Evolutionary conservation across 768 basidiomycete genomes (phyloP), one percentile per base, ranked within the genome.

Genomic region (Leccinellum luteum): DNA sequence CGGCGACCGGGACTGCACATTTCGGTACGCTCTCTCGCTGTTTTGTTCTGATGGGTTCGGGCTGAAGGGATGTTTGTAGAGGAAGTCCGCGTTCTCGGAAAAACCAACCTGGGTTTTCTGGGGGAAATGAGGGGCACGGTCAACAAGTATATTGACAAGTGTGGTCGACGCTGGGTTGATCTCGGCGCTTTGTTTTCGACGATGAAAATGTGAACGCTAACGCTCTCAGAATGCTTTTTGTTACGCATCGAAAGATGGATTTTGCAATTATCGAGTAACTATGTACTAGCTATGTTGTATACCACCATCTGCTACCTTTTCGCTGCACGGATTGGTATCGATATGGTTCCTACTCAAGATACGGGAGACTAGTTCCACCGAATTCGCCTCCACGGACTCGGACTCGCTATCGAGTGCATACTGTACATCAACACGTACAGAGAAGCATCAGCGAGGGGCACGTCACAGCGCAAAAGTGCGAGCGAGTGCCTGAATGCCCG

Each of bases 131-230:
- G 72, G 0, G 70, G 65, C 0, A 84, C 85, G 17, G 87, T 91
- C 0, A 79, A 90, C 56, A 87, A 84, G 67, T 92, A 97, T 68
- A 79, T 98, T n/a, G 80, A 91, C 60, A 84, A 86, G 68, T 94
- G 88, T 72, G 95, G 92, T 35, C 79, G 95, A 61, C 82, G 92
- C 57, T 98, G 92, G 88, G 92, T 99, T 17, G 85, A 92, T 63
- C 79, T 99, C 63, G 76, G 79, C 35, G 67, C 78, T 4, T 75
- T 99, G 52, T 98, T 99, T 74, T 85, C 89, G 30, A 89, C 85
- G 67, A 88, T 95, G 85, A 88, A 83, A 63, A 30, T 85, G 50
- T 87, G 67, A 72, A 57, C 14, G 32, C 32, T 45, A 72, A 57
- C 14, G 32, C 32, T 45, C 21, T 60, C 10, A 34, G 19, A 43